These are phyloP conservation scores for Persicaria maculosa DNA, from an alignment of 148 eudicot genomes.

Conservation along the genomic window DNA sequence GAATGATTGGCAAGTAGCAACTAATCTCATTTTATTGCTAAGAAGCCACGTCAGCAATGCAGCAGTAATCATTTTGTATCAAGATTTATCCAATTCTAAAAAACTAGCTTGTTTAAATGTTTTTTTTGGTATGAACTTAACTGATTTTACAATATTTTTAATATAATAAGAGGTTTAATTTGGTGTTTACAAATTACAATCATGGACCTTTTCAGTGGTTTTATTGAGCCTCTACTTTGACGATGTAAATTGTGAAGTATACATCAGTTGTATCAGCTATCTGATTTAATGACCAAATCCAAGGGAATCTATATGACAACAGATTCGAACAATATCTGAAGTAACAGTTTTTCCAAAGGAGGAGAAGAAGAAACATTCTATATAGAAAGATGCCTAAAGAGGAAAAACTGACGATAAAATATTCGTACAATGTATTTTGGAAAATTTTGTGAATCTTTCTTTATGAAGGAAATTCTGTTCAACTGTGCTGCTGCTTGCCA, in stretches of 20 bases:
- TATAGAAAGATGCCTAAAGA: neutral
- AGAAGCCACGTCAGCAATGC: neutral
- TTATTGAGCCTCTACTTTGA: neutral
- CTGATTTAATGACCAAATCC: neutral
- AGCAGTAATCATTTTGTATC: neutral
- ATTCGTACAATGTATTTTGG: too few relatives aligned
- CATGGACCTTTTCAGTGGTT: neutral
- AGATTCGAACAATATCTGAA: neutral
- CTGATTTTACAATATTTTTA: neutral
- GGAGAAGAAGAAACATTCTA: neutral
- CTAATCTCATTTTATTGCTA: neutral
- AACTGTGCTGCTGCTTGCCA: too few relatives aligned
- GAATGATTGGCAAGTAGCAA: neutral
- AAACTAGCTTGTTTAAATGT: neutral
- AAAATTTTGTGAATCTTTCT: too few relatives aligned
- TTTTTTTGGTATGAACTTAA: neutral
- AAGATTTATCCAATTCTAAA: neutral
- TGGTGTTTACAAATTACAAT: neutral
- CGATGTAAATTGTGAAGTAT: neutral
- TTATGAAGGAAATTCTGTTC: too few relatives aligned
- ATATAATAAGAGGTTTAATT: neutral
- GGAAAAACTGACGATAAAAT: neutral
- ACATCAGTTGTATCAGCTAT: neutral
- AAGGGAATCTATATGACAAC: constrained; percentile 1
- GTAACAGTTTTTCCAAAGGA: neutral